Evolutionary conservation across 208 protist species (phyloP), one percentile per base, ranked within the genome.

Genomic region (Trypanosoma caninum): DNA sequence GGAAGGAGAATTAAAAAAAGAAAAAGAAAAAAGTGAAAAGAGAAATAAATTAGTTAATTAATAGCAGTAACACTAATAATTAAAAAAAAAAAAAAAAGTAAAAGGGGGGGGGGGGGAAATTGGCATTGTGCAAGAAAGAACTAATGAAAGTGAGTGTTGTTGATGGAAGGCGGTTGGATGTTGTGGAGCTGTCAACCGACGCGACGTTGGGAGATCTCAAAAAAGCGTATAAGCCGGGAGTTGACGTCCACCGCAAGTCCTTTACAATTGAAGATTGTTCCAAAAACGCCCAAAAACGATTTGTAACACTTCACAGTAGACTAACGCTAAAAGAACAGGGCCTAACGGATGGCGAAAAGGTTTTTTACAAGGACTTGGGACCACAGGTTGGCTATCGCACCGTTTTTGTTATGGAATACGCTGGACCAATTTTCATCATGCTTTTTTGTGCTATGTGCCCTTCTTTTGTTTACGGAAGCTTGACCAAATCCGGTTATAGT

Each of bases 331-430:
- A 56, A 9, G 69, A 82, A 53, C 76, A 89, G 57, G 82, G 83
- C 59, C 74, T 95, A 25, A 79, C 65, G 56, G 75, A 88, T 7
- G 82, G 78, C 18, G 59, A 51, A 11, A 75, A 87, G 60, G 41
- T 98, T 22, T 53, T 65, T 33, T 96, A 88, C 69, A 97, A 97
- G 72, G 89, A 98, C 74, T 84, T 98, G 20, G 95, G 93, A 27
- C 89, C 91, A 31, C 93, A 98, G 76, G 74, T 98, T 27, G 87
- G 78, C 63, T 98, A 95, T 73, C 84, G 90, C 40, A 95, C 89
- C 14, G 95, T 98, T 16, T 98, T 98, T 69, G 58, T 97, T 22
- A 65, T 93, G 53, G 97, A 98, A 76, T 98, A 98, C 76, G 82
- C 88, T 23, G 97, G 95, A 42, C 95, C 97, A 6, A 37, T 97